Base-by-base conservation (phyloP, 441 rosid species). In the Omphalea diandra region DNA sequence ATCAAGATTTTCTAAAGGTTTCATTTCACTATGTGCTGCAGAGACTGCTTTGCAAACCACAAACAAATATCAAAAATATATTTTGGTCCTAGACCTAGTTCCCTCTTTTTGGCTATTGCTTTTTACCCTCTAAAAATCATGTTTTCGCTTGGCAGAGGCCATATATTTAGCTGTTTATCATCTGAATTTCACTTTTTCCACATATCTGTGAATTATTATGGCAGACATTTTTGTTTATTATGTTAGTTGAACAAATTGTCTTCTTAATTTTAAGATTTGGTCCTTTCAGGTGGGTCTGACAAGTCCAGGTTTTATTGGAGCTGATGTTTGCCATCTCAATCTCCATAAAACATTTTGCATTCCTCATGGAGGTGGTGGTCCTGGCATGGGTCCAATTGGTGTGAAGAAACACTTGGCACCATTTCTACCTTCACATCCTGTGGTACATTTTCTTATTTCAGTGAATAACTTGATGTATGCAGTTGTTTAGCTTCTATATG, bases 361-460 rank as follows among this genome's bases (percentile, higher is more conserved):
- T 77, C 98, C 98, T 5, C 98, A 94, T 65, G 98, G 97, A 53
- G 97, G 99, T 65, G 99, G 99, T 63, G 97, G 99, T 77, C 98
- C 97, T 53, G 99, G 99, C 70, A 94, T 94, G 99, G 99, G 99
- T 52, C 99, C 99, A 69, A 90, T 94, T 65, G 97, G 99, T 65
- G 99, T 94, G 73, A 92, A 89, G 90, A 84, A 90, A 68, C 99
- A 94, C 71, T 80, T 94, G 83, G 97, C 99, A 68, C 96, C 98
- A 52, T 94, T 85, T 77, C 78, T 94, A 76, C 97, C 98, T 77
- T 91, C 97, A 0, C 98, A 94, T 76, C 98, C 97, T 47, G 97
- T 94, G 89, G 98, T 94, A 88, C 18, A 74, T 84, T 63, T 72
- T 71, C 67, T 33, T 31, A 64, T 69, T 57, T 15, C 62, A 46